Base-by-base conservation (phyloP, 306 rosid genomes). In the Delonix regia region DNA sequence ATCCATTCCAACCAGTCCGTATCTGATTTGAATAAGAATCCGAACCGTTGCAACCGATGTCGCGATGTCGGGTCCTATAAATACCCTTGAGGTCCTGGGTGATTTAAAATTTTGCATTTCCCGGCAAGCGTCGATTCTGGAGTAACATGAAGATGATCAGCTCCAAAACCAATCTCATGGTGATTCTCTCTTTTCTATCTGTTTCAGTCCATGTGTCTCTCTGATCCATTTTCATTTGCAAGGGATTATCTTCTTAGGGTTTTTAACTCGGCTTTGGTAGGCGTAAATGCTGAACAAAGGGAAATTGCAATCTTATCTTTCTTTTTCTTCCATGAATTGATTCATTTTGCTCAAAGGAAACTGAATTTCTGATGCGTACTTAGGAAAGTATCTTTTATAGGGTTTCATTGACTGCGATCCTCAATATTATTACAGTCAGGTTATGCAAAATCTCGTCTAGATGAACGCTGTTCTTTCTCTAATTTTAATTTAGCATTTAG, bases 71-170 rank as follows among this genome's bases (percentile, higher is more conserved):
- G 51, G 33, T 12, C 34, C 16, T 27, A 11, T 24, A 52, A 52
- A 15, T 72, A 9, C 41, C 24, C 7, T 49, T 12, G 15, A 5
- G 3, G n/a, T 7, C 0, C 7, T 27, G 70, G 24, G 9, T 3
- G 41, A 70, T 76, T 82, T 59, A 70, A 73, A 74, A 4, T 1
- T 57, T 81, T 51, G 1, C 28, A 68, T 76, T 83, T 85, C 85
- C 88, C 89, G 89, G 88, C 84, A 77, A 76, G 47, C 48, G 28
- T 52, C 24, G 7, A 49, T 72, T 52, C 79, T 21, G 30, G 22
- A 52, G 53, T 62, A 27, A 59, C 42, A 62, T 63, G 83, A 80
- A 78, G 86, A 78, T 51, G 47, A 69, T 71, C 59, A 41, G 41
- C 73, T 48, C 73, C 80, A 2, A 22, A 76, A 7, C 59, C 81